Evolutionary conservation across 2,329 filamentous ascomycete species (phyloP).

Genomic region (Fusarium sp.): DNA sequence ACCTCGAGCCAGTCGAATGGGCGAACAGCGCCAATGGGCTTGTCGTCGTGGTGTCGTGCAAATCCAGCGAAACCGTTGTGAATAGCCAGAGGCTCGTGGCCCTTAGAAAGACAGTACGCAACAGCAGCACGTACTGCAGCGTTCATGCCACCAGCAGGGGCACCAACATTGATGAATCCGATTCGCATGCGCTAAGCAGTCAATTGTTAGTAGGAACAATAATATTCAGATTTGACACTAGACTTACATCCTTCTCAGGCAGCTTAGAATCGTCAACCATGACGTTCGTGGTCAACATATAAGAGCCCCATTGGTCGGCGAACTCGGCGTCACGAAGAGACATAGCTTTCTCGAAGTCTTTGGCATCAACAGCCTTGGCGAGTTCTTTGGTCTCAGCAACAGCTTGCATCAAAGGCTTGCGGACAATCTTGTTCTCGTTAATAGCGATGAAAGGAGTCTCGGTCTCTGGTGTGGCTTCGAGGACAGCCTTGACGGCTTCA

Average conservation of each 20-base stretch:
- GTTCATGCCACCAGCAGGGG: constrained; percentile 98
- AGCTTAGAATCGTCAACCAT: constrained; percentile 76
- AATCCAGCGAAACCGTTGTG: constrained; percentile 98
- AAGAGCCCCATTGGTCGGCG: constrained; percentile 89
- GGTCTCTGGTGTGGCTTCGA: constrained; percentile 88
- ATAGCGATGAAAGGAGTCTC: constrained; percentile 96
- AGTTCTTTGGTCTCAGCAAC: constrained; percentile 89
- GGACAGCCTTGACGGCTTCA: constrained; percentile 90
- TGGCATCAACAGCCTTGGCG: constrained; percentile 81
- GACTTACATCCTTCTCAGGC: constrained; percentile 75
- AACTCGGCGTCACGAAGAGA: constrained; percentile 91
- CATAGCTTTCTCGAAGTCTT: constrained; percentile 92
- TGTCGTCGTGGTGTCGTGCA: constrained; percentile 87
- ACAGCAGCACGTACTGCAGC: constrained; percentile 93
- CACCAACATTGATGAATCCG: constrained; percentile 96
- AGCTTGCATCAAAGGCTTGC: constrained; percentile 88
- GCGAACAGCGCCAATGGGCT: constrained; percentile 84
- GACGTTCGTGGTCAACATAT: constrained; percentile 89
- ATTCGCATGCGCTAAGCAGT: constrained; percentile 82
- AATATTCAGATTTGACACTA: background rate
- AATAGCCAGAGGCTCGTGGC: constrained; percentile 92
- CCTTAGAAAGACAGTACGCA: constrained; percentile 89
- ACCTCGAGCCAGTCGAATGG: constrained; percentile 93
- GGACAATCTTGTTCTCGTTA: constrained; percentile 96
- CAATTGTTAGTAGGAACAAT: background rate